Evolutionary conservation across 2,329 filamentous ascomycete species (phyloP).

Genomic region (Aschersonia sp.): DNA sequence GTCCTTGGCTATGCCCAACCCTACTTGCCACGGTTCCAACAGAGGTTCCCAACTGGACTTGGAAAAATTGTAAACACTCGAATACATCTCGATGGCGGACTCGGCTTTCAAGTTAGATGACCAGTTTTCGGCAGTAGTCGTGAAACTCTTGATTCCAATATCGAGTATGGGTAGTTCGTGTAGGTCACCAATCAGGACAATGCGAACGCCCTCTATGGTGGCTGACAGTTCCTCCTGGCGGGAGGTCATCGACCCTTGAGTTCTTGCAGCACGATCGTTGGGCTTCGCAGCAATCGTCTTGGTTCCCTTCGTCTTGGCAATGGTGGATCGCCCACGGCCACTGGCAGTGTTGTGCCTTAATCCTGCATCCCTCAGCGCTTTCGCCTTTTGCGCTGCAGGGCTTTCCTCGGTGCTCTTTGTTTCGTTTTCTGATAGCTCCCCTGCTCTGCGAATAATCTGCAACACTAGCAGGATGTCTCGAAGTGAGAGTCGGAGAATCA

Average conservation of each 20-base stretch:
- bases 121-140: slow-evolving; percentile 78
- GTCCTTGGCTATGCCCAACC: slow-evolving; percentile 73
- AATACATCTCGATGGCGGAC: slow-evolving; percentile 80
- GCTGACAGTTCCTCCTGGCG: slow-evolving; percentile 67
- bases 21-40: slow-evolving; percentile 92
- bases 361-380: slow-evolving; percentile 33
- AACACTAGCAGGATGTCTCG: slow-evolving; percentile 89
- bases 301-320: slow-evolving; percentile 25
- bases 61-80: slow-evolving; percentile 97
- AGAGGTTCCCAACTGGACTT: slow-evolving; percentile 97
- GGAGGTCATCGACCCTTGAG: slow-evolving; percentile 3
- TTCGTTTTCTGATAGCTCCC: slow-evolving; percentile 63
- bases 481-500: slow-evolving; percentile 79
- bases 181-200: slow-evolving; percentile 87
- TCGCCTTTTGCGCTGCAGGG: slow-evolving; percentile 38
- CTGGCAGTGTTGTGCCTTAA: slow-evolving; percentile 43
- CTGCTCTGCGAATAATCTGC: slow-evolving; percentile 82
- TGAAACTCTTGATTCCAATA: slow-evolving; percentile 82
- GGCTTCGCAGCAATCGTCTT: slow-evolving; percentile 19
- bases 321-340: slow-evolving; percentile 38
- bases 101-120: slow-evolving; percentile 76
- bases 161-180: slow-evolving; percentile 94
- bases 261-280: slow-evolving; percentile 8
- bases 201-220: slow-evolving; percentile 71
- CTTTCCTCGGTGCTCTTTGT: slow-evolving; percentile 25